Percentiles rank a stretch among this genome's conserved stretches.
phyloP scores from a whole-genome alignment of 1,284 basidiomycete genomes.

The Heterobasidion occidentale region DNA sequence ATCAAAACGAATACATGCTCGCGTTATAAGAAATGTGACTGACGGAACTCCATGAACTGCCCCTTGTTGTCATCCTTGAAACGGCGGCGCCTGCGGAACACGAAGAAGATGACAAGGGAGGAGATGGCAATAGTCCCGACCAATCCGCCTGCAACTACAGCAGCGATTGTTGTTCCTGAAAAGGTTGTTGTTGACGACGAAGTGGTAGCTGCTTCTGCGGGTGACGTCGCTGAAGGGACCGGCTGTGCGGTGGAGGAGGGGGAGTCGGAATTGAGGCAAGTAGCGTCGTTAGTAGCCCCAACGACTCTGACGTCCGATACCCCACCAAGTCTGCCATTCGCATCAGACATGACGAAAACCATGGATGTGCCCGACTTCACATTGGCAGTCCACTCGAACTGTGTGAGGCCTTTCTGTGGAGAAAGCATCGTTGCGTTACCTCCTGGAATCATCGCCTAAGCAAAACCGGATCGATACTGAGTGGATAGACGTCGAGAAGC shows the following conservation, averaged over 20 bases:
- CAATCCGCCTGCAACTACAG: not conserved
- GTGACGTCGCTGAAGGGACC: slow-evolving; percentile 38
- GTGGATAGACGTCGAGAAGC: not conserved
- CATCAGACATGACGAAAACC: slow-evolving; percentile 55
- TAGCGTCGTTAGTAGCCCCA: slow-evolving; percentile 37
- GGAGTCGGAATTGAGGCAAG: slow-evolving; percentile 44
- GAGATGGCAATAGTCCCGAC: not conserved
- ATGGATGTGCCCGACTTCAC: slow-evolving; percentile 52
- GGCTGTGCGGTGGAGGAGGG: slow-evolving; percentile 38
- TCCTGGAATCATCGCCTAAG: slow-evolving; percentile 60
- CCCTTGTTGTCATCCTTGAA: slow-evolving; percentile 8
- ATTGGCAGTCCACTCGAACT: slow-evolving; percentile 46
- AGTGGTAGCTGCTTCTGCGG: slow-evolving; percentile 4
- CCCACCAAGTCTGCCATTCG: slow-evolving; percentile 48
- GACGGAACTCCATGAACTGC: slow-evolving; percentile 4
- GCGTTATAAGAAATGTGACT: not conserved
- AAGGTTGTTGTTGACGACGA: not conserved
- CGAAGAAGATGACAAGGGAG: slow-evolving; percentile 15
- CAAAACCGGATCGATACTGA: not conserved
- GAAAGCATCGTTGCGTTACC: slow-evolving; percentile 43
- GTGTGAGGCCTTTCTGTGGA: slow-evolving; percentile 32
- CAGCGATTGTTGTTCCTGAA: not conserved
- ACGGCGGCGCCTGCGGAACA: slow-evolving; percentile 11
- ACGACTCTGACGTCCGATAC: slow-evolving; percentile 34
- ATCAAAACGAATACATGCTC: not conserved